These are phyloP conservation scores for Pinus albicaulis DNA, from an alignment of 75 land plant species.

Conservation along the genomic window DNA sequence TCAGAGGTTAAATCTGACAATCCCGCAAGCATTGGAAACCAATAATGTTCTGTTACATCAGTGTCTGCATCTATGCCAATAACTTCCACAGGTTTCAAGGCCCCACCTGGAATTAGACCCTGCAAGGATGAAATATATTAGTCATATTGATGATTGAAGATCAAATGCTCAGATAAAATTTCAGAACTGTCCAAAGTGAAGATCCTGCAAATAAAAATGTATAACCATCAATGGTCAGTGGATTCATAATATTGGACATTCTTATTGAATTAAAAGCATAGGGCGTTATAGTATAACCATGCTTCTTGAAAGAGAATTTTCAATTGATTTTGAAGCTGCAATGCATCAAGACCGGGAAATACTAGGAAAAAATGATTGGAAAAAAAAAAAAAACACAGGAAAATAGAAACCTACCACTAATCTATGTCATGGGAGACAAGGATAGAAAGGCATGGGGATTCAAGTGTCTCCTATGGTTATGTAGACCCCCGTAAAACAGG, in stretches of 20 bases:
- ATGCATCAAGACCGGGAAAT: background rate
- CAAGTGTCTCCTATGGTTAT: no score
- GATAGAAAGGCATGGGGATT: no score
- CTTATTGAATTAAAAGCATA: background rate
- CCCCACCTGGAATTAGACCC: slow-evolving; percentile 94
- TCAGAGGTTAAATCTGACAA: slow-evolving; percentile 93
- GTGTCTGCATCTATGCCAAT: slow-evolving; percentile 22
- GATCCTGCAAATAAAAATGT: background rate
- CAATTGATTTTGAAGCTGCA: background rate
- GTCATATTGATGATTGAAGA: background rate
- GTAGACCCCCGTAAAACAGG: no score
- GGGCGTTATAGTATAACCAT: background rate
- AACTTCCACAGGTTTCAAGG: slow-evolving; percentile 58
- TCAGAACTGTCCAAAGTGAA: background rate
- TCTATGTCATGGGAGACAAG: no score
- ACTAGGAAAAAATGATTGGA: background rate
- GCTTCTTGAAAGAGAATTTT: background rate
- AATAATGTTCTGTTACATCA: slow-evolving; percentile 93
- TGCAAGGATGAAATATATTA: slow-evolving; percentile 18
- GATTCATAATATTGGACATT: background rate
- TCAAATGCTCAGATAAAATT: background rate
- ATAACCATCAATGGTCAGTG: background rate
- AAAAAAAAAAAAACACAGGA: no score
- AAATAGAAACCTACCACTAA: no score
- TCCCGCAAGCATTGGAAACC: slow-evolving; percentile 99